A percentile compares a stretch with the other conserved stretches of the same genome.
Evolutionary conservation across 805 yeast genomes (phyloP).

Genomic region (Suhomyces kilbournensis): DNA sequence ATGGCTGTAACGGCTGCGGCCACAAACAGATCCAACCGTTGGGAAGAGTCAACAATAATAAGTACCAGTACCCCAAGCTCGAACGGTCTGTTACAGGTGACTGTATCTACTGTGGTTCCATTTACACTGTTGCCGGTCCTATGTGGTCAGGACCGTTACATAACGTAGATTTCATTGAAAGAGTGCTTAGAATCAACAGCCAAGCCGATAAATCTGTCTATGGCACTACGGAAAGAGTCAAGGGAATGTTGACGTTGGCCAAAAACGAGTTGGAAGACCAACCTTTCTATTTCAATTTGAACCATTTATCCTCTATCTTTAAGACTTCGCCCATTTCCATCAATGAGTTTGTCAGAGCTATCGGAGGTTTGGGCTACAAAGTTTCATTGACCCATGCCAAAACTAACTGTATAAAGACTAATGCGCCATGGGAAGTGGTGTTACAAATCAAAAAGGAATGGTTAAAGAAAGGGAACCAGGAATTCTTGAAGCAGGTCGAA

Average conservation of each 20-base stretch:
- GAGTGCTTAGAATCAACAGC: slow-evolving; percentile 54
- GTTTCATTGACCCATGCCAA: slow-evolving; percentile 89
- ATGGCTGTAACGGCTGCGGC: slow-evolving; percentile 87
- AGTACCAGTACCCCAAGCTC: slow-evolving; percentile 51
- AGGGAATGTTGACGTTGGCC: slow-evolving; percentile 91
- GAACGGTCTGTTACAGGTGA: slow-evolving; percentile 17
- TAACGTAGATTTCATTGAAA: slow-evolving; percentile 60
- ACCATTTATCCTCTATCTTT: slow-evolving; percentile 68
- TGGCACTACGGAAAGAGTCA: slow-evolving; percentile 78
- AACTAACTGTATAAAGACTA: slow-evolving; percentile 81
- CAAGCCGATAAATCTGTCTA: slow-evolving; percentile 55
- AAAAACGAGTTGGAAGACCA: slow-evolving; percentile 52
- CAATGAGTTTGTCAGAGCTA: slow-evolving; percentile 66
- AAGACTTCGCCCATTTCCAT: slow-evolving; percentile 84
- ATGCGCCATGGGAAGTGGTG: slow-evolving; percentile 80
- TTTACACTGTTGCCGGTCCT: slow-evolving; percentile 87
- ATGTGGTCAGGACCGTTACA: slow-evolving; percentile 83
- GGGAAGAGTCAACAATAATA: slow-evolving; percentile 56
- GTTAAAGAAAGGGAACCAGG: slow-evolving; percentile 33
- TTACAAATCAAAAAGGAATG: slow-evolving; percentile 73
- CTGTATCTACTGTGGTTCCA: slow-evolving; percentile 73
- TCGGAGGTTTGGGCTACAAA: slow-evolving; percentile 78
- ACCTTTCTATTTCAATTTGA: slow-evolving; percentile 84
- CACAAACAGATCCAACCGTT: slow-evolving; percentile 66
- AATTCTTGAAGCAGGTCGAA: slow-evolving; percentile 17